Evolutionary conservation across 345 rosid genomes (phyloP).

Genomic region (Ailanthus altissimus): DNA sequence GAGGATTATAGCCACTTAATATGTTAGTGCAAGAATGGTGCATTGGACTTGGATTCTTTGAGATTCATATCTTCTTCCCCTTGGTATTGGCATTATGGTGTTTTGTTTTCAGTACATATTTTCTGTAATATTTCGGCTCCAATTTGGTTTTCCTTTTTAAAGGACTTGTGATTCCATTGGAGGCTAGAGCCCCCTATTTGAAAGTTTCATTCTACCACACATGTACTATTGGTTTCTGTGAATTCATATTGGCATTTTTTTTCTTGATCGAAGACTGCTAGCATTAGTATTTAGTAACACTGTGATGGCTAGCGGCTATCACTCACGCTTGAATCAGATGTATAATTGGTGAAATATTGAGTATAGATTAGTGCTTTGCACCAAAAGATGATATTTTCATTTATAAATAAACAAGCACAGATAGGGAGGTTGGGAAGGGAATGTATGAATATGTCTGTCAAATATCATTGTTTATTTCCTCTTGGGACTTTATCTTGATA

Average conservation of each 20-base stretch:
- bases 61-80: background rate
- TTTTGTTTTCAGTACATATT: too few species aligned
- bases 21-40: background rate
- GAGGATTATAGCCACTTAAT: slow-evolving; percentile 5
- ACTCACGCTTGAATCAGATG: background rate
- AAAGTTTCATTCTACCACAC: background rate
- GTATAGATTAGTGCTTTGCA: background rate
- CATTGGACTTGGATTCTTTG: background rate
- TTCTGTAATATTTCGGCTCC: background rate
- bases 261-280: background rate
- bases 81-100: background rate
- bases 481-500: slow-evolving; percentile 19
- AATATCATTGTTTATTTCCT: slow-evolving; percentile 12
- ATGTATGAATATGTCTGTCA: background rate
- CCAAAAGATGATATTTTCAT: background rate
- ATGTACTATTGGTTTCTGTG: background rate
- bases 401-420: too few species aligned
- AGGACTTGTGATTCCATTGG: background rate
- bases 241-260: background rate
- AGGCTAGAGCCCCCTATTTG: background rate
- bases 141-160: background rate
- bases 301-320: background rate
- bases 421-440: background rate
- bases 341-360: background rate
- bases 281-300: background rate